These are phyloP conservation scores for Litchi chinensis DNA, from an alignment of 345 rosid species.

Conservation along the genomic window DNA sequence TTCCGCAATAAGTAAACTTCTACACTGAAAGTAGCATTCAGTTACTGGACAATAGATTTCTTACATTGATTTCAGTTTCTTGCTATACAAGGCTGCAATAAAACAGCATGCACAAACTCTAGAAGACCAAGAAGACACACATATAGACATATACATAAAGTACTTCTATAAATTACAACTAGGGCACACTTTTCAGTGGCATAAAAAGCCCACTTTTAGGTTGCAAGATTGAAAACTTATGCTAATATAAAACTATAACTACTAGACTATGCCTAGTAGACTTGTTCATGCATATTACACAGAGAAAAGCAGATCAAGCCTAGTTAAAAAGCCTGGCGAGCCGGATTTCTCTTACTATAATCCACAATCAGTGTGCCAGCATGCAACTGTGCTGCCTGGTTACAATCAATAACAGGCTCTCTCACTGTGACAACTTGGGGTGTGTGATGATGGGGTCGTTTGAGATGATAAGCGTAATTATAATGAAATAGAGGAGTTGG, in stretches of 20 bases:
- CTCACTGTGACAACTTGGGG: background rate
- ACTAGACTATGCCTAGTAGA: background rate
- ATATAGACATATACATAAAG: background rate
- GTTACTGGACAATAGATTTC: background rate
- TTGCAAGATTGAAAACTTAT: background rate
- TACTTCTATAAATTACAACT: background rate
- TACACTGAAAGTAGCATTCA: background rate
- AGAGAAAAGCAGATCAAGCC: background rate
- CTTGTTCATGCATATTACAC: background rate
- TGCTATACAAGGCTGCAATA: background rate
- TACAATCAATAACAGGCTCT: constrained; percentile 1
- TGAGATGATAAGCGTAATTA: too few relatives aligned
- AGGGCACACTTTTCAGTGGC: background rate
- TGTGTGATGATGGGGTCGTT: too few relatives aligned
- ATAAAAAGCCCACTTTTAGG: background rate
- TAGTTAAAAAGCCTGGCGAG: too few relatives aligned
- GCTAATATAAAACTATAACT: background rate
- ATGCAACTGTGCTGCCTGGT: constrained; percentile 3
- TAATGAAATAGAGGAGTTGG: background rate
- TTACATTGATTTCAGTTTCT: too few relatives aligned
- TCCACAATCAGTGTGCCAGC: background rate
- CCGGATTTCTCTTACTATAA: background rate
- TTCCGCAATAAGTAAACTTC: too few relatives aligned
- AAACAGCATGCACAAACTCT: background rate
- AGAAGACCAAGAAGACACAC: background rate